phyloP scores from a whole-genome alignment of 352 stramenopile species.

The Phytopythium mirpurense region DNA sequence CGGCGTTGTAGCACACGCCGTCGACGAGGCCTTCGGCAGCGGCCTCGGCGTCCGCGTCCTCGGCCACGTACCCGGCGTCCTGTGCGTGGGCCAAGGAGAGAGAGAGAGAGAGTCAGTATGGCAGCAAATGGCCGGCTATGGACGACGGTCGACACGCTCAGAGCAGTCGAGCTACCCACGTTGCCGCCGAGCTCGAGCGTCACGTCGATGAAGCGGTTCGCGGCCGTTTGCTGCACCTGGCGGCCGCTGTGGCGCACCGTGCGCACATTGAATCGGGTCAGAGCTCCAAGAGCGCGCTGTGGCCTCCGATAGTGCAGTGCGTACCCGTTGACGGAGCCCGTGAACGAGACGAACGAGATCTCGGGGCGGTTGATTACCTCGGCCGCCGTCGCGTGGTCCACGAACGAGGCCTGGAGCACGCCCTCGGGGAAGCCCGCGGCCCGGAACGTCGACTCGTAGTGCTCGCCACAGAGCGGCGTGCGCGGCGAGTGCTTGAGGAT shows the following conservation, averaged over 20 bases:
- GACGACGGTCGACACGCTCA: no score
- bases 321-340: constrained; percentile 71
- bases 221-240: constrained; percentile 52
- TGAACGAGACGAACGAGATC: constrained; percentile 81
- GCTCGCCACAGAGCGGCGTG: constrained; percentile 69
- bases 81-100: constrained; percentile 12
- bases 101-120: no score
- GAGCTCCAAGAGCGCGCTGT: no score
- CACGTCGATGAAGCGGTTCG: constrained; percentile 67
- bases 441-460: constrained; percentile 71
- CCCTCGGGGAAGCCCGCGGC: constrained; percentile 60
- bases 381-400: constrained; percentile 56
- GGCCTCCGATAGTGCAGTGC: no score
- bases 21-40: constrained; percentile 73
- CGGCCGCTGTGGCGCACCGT: constrained; percentile 38
- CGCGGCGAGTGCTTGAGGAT: constrained; percentile 78
- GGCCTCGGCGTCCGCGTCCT: constrained; percentile 55
- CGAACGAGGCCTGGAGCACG: constrained; percentile 60
- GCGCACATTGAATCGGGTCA: not conserved
- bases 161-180: constrained; percentile 14
- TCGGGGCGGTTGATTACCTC: constrained; percentile 65
- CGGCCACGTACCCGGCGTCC: constrained; percentile 72
- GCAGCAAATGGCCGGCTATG: no score
- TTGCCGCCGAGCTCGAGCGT: constrained; percentile 84
- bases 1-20: constrained; percentile 79